Evolutionary conservation across 2,329 filamentous ascomycete genomes (phyloP).

Genomic region (Botryotinia globosa): DNA sequence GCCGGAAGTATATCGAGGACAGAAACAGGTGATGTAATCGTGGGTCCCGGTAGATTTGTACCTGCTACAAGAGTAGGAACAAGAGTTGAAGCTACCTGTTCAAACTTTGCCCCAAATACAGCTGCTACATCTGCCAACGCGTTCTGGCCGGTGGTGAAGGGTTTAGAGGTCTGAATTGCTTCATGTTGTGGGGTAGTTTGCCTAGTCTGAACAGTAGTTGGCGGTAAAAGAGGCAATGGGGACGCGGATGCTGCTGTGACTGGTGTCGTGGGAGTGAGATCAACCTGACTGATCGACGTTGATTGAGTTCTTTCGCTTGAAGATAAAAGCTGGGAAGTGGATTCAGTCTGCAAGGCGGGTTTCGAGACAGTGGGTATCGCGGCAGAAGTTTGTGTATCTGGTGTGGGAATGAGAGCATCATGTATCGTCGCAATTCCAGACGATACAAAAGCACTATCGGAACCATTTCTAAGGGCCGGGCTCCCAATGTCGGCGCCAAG

Average conservation of each 20-base stretch:
- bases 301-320: not conserved
- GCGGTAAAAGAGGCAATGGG: not conserved
- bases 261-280: not conserved
- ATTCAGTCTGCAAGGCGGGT: not conserved
- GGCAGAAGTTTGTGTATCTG: not conserved
- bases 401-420: not conserved
- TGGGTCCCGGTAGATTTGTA: not conserved
- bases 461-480: constrained; percentile 5
- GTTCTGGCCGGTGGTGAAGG: not conserved
- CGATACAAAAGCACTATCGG: not conserved
- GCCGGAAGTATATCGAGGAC: constrained; percentile 8
- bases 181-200: not conserved
- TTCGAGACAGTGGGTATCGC: not conserved
- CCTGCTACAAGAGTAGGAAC: not conserved
- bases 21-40: not conserved
- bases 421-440: not conserved
- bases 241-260: not conserved
- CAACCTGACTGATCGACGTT: not conserved
- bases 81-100: not conserved
- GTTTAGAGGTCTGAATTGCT: not conserved
- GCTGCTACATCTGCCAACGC: constrained; percentile 20
- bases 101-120: constrained; percentile 16
- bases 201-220: not conserved
- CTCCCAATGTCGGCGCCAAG: not conserved
- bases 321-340: not conserved